Conservation (phyloP, 2,329 filamentous ascomycete genomes). For the Botryosphaeria dothidea region DNA sequence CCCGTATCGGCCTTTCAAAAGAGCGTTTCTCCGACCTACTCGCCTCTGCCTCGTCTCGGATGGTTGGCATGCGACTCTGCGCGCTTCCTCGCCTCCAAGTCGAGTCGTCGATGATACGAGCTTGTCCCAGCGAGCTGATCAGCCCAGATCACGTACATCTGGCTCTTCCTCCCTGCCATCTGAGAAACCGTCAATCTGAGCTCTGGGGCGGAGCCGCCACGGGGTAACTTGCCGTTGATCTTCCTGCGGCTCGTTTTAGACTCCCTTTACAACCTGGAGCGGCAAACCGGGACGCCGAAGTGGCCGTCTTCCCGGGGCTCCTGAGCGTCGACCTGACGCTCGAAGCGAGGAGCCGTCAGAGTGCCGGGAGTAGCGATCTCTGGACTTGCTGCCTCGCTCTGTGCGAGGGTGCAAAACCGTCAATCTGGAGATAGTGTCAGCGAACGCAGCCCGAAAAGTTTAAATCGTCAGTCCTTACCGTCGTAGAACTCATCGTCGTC, state of each 20-base stretch:
- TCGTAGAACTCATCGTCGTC: constrained; percentile 85
- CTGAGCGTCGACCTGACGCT: constrained; percentile 35
- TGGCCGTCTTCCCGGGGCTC: constrained; percentile 32
- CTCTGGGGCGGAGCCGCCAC: not conserved
- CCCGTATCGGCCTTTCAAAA: constrained; percentile 7
- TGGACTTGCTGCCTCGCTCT: constrained; percentile 81
- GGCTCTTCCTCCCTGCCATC: constrained; percentile 14
- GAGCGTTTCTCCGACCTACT: constrained; percentile 14
- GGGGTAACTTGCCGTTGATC: constrained; percentile 14
- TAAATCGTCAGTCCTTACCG: constrained; percentile 42
- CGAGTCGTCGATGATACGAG: constrained; percentile 7
- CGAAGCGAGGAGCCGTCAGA: constrained; percentile 57
- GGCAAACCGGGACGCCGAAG: constrained; percentile 32
- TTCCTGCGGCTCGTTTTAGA: constrained; percentile 25
- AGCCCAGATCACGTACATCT: constrained; percentile 20
- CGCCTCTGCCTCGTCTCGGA: constrained; percentile 19
- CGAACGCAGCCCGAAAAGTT: no score
- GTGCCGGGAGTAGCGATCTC: constrained; percentile 52
- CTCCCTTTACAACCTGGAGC: constrained; percentile 41
- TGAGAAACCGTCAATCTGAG: not conserved
- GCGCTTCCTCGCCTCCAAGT: constrained; percentile 13
- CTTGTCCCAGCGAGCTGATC: constrained; percentile 14
- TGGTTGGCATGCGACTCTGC: not conserved
- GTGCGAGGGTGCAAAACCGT: constrained; percentile 84
- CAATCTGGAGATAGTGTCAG: constrained; percentile 64